Conservation (phyloP, 2,329 filamentous ascomycete species). For the Penicillium brasilianum region DNA sequence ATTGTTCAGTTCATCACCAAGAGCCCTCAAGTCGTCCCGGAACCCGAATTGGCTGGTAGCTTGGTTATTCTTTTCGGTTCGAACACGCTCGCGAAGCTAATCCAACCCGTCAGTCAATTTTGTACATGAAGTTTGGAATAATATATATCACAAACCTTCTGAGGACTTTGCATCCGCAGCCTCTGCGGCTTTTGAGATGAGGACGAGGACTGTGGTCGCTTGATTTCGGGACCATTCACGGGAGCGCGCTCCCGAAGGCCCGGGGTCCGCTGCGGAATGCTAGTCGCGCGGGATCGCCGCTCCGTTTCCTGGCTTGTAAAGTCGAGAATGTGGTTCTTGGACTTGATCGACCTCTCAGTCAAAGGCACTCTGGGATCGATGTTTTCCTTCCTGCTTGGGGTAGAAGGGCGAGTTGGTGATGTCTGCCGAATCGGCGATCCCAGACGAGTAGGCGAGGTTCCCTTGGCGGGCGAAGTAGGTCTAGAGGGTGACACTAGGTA, state of each 20-base stretch:
- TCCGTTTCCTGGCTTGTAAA: conserved; percentile 47
- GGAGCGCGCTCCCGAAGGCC: conserved; percentile 43
- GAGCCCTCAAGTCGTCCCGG: conserved; percentile 76
- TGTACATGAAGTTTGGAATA: neutral
- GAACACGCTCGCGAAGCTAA: conserved; percentile 75
- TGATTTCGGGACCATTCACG: conserved; percentile 40
- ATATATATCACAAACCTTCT: conserved; percentile 52
- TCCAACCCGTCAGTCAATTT: conserved; percentile 11
- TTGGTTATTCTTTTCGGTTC: conserved; percentile 77
- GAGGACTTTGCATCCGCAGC: conserved; percentile 67
- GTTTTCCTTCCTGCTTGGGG: conserved; percentile 48
- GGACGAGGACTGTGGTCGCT: conserved; percentile 56
- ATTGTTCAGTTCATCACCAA: conserved; percentile 76
- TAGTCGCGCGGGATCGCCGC: conserved; percentile 54
- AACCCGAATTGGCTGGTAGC: conserved; percentile 71
- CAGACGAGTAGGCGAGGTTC: conserved; percentile 35
- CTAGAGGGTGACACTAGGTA: conserved; percentile 37
- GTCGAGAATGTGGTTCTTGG: conserved; percentile 38
- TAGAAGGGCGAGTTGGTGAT: conserved; percentile 41
- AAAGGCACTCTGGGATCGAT: conserved; percentile 41
- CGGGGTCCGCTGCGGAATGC: conserved; percentile 53
- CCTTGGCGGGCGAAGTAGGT: conserved; percentile 40
- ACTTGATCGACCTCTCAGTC: conserved; percentile 40
- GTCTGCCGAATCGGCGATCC: conserved; percentile 39
- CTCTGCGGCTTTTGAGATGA: conserved; percentile 75